Evolutionary conservation across 2,329 filamentous ascomycete species (phyloP), one percentile per base, ranked within the genome.

Genomic region (Colletotrichum salicis): DNA sequence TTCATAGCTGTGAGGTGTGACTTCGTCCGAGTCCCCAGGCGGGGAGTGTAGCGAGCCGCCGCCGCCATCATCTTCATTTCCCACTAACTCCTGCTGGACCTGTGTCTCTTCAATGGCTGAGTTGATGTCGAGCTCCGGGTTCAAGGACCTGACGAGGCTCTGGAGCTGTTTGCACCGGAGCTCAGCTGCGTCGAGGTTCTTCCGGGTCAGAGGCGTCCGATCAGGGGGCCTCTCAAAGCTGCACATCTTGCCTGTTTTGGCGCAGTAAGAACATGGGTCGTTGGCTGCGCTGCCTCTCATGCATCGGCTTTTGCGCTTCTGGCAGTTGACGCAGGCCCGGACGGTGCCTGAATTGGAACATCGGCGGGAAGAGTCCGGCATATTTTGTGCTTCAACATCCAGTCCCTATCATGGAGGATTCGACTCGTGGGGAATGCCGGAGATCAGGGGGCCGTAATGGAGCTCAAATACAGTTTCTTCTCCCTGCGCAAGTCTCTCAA

Each of bases 151-250:
- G 13, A 81, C 62, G 31, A 81, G 74, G 4, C 64, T 69, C 64
- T 79, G 74, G 22, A 81, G 75, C 54, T 77, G 75, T 24, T 71
- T 63, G 57, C 78, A 78, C 35, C 76, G 76, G 29, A 74, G 74
- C 70, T 82, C 78, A 2, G 77, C 77, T 15, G 76, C 76, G 65
- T 81, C 79, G 5, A 82, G 76, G 64, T 82, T 82, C 65, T 78
- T 78, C n/a, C 80, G 74, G 4, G 79, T 82, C 60, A 82, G 68
- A 12, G 80, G 76, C 31, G 80, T 81, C n/a, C 80, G 76, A n/a
- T 76, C 74, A 1, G 79, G 78, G 8, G 78, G 79, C n/a, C 75
- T 75, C 51, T 78, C 77, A 57, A 82, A 81, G 48, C 76, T 77
- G 64, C 80, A 82, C 5, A 73, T 73, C 59, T 80, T 81, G 27